These are phyloP conservation scores for Conticribra weissflogii DNA, from an alignment of 108 stramenopile genomes.

Conservation along the genomic window DNA sequence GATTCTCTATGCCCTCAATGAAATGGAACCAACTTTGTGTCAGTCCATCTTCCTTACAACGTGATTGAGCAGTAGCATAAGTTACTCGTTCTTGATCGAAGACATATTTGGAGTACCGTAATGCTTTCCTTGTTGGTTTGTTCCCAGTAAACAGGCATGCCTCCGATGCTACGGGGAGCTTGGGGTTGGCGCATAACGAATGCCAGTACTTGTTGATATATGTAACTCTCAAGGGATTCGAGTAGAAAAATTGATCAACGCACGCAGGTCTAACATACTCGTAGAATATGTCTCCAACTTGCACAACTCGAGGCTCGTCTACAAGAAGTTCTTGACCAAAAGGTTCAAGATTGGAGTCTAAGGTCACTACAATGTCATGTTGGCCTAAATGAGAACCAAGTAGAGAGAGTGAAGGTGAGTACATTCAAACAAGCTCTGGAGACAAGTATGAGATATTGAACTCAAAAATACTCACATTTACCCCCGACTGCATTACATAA, in stretches of 20 bases:
- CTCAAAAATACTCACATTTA: conserved; percentile 2
- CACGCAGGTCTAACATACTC: conserved; percentile 69
- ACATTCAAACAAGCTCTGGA: neutral
- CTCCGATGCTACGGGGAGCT: conserved; percentile 19
- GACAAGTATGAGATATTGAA: neutral
- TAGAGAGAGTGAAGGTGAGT: no score
- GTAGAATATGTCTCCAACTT: conserved; percentile 57
- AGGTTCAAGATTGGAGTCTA: conserved; percentile 51
- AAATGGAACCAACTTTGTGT: conserved; percentile 30
- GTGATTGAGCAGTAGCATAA: conserved; percentile 28
- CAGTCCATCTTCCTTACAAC: conserved; percentile 34
- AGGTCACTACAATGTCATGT: conserved; percentile 37
- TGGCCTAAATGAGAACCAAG: no score
- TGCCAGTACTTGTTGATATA: conserved; percentile 19
- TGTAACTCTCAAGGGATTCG: conserved; percentile 52
- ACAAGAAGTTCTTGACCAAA: conserved; percentile 56
- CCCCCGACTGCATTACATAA: conserved; percentile 49
- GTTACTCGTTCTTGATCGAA: conserved; percentile 46
- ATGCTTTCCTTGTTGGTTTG: conserved; percentile 6
- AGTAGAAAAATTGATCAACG: conserved; percentile 63
- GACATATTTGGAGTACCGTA: conserved; percentile 13
- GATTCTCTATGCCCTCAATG: conserved; percentile 16
- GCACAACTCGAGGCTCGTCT: conserved; percentile 56
- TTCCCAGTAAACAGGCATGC: conserved; percentile 26
- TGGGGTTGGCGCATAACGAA: neutral